phyloP scores from a whole-genome alignment of 768 basidiomycete genomes.

The Leccinum variicolor region DNA sequence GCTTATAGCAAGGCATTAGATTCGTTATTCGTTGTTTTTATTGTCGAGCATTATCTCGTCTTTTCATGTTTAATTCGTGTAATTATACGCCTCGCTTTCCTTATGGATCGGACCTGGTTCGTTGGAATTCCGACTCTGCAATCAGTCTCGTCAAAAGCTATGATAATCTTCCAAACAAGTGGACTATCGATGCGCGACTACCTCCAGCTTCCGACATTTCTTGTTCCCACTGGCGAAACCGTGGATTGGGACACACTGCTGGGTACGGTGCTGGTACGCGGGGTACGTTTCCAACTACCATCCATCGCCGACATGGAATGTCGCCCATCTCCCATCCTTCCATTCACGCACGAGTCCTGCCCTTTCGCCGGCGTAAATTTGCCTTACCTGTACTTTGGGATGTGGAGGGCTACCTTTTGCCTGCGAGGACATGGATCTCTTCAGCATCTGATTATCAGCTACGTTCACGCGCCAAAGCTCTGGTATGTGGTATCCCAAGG shows the following conservation, averaged over 20 bases:
- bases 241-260: slow-evolving; percentile 80
- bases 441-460: slow-evolving; percentile 79
- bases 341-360: slow-evolving; percentile 78
- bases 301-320: slow-evolving; percentile 66
- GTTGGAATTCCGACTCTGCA: no score
- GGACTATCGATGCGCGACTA: not conserved
- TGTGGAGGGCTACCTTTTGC: slow-evolving; percentile 99
- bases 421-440: slow-evolving; percentile 97
- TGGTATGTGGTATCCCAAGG: slow-evolving; percentile 98
- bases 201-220: slow-evolving; percentile 17
- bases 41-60: slow-evolving; percentile 7
- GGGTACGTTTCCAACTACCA: slow-evolving; percentile 48
- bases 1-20: not conserved
- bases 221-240: slow-evolving; percentile 71
- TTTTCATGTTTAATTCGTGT: slow-evolving; percentile 25
- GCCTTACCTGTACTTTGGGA: slow-evolving; percentile 97
- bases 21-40: not conserved
- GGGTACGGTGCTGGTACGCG: slow-evolving; percentile 98
- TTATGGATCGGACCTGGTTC: no score
- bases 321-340: slow-evolving; percentile 82
- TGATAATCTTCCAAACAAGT: no score
- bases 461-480: slow-evolving; percentile 93
- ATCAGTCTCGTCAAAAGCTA: no score
- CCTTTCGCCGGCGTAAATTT: slow-evolving; percentile 86
- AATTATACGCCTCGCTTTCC: not conserved